Percentiles rank a stretch among this genome's conserved stretches.
Conservation (phyloP, 2,329 filamentous ascomycete species). For the Fusarium subglutinans region DNA sequence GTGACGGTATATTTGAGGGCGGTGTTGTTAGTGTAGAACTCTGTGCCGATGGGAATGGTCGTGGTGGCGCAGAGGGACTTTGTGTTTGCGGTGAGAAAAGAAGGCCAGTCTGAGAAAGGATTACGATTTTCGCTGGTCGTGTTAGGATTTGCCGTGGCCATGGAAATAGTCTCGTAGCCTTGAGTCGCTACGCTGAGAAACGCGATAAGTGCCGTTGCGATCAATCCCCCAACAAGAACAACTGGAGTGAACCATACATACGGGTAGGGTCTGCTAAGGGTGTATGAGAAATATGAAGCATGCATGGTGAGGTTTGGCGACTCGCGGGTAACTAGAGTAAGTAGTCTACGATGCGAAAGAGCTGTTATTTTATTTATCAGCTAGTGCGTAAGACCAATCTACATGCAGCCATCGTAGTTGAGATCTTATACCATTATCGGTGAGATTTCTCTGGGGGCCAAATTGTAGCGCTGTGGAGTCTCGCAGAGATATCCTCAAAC, state of each 20-base stretch:
- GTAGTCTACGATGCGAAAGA: rapidly evolving
- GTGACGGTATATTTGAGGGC: neutral
- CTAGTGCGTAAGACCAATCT: neutral
- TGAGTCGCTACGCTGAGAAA: neutral
- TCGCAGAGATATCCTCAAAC: neutral
- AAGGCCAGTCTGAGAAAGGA: neutral
- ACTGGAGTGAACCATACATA: neutral
- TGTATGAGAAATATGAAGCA: neutral
- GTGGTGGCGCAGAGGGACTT: neutral
- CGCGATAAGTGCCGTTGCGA: neutral
- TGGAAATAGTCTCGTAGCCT: neutral
- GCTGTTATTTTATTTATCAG: neutral
- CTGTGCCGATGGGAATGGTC: neutral
- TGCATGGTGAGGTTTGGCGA: neutral
- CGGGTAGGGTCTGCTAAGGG: neutral
- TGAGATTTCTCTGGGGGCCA: neutral
- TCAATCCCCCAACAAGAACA: neutral
- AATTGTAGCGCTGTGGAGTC: neutral
- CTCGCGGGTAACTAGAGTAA: neutral
- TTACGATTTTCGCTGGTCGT: neutral
- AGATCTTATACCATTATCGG: neutral
- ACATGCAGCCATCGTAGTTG: neutral
- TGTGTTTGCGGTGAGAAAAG: neutral
- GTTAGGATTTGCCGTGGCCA: neutral
- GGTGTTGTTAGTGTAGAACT: neutral